A percentile compares a stretch with the other conserved stretches of the same genome.
Evolutionary conservation across 176 grass and related monocot genomes (phyloP).

Genomic region (Canna indica): DNA sequence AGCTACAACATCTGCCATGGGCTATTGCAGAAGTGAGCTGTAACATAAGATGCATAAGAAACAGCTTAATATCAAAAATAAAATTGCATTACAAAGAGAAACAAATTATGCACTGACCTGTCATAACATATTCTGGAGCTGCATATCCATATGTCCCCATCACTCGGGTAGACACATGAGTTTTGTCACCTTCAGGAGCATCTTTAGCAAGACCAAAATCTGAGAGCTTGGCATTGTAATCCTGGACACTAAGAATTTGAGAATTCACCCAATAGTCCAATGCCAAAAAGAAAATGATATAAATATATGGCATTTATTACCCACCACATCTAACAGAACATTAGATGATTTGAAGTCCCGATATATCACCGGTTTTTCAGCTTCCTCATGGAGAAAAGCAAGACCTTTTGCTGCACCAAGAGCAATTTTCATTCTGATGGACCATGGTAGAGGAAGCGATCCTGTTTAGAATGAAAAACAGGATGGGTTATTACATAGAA

Average conservation of each 20-base stretch:
- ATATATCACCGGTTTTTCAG: conserved; percentile 97
- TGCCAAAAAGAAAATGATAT: conserved; percentile 1
- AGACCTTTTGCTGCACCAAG: conserved; percentile 93
- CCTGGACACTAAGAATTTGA: conserved; percentile 45
- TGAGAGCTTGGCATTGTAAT: conserved; percentile 94
- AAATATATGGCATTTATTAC: conserved; percentile 9
- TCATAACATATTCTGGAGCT: conserved; percentile 98
- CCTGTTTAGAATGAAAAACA: conserved; percentile 31
- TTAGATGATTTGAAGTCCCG: conserved; percentile 99
- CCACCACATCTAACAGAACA: conserved; percentile 82
- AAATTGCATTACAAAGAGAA: background rate
- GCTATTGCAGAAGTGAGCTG: background rate
- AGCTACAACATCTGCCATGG: background rate
- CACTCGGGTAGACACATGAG: conserved; percentile 92
- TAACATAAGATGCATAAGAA: background rate
- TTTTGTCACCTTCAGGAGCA: conserved; percentile 97
- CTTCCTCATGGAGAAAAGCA: conserved; percentile 98
- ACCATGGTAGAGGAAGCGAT: conserved; percentile 83
- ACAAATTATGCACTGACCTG: conserved; percentile 39
- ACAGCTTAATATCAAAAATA: background rate
- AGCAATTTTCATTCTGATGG: conserved; percentile 95
- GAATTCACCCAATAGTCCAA: background rate
- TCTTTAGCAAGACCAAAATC: conserved; percentile 99
- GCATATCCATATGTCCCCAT: conserved; percentile 99
- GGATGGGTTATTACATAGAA: background rate